Conservation (phyloP, 306 rosid genomes). For the Gillenia trifoliata region DNA sequence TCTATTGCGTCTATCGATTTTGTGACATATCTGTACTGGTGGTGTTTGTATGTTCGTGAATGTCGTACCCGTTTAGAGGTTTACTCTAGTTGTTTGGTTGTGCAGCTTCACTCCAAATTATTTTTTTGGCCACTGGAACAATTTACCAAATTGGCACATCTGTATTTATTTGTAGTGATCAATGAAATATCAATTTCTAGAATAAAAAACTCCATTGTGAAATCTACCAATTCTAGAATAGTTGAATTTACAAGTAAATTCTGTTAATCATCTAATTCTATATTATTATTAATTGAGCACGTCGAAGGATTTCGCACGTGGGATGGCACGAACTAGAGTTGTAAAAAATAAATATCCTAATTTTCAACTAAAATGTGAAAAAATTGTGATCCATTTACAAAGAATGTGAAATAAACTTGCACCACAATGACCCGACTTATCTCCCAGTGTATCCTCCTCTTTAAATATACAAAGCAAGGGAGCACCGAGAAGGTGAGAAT, state of each 20-base stretch:
- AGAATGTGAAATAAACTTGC: constrained; percentile 4
- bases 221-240: not conserved
- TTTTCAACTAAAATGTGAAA: not conserved
- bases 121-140: no score
- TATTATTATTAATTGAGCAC: no score
- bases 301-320: no score
- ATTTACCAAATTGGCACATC: not conserved
- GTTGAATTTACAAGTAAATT: no score
- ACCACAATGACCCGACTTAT: not conserved
- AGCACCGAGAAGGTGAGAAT: constrained; percentile 6
- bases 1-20: not conserved
- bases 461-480: constrained; percentile 21
- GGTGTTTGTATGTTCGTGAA: no score
- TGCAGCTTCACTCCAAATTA: no score
- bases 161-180: not conserved
- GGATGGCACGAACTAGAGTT: not conserved
- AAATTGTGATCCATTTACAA: constrained; percentile 22
- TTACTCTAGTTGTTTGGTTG: not conserved
- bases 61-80: not conserved
- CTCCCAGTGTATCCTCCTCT: constrained; percentile 1
- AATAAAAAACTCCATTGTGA: not conserved
- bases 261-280: no score
- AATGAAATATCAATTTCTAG: not conserved
- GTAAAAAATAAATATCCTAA: not conserved
- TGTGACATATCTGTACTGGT: not conserved